A percentile compares a stretch with the other conserved stretches of the same genome.
These are phyloP conservation scores for Sclerotinia minor DNA, from an alignment of 2,329 filamentous ascomycete genomes.

Conservation along the genomic window DNA sequence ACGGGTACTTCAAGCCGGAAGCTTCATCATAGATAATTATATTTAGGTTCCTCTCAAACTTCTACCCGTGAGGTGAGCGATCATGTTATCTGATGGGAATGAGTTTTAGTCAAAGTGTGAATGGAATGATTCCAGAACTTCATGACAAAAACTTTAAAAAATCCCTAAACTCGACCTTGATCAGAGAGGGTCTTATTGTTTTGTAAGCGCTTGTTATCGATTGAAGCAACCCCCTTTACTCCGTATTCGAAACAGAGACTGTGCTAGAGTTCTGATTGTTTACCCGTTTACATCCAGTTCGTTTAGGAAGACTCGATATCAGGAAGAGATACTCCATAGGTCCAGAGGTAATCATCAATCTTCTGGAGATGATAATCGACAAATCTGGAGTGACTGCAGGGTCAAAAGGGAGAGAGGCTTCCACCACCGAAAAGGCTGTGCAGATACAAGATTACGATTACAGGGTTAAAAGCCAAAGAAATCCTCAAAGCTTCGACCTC, in stretches of 20 bases:
- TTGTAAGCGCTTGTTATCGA: background rate
- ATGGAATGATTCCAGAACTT: slow-evolving; percentile 1
- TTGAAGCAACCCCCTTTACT: background rate
- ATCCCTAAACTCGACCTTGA: too few relatives aligned
- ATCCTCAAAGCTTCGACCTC: background rate
- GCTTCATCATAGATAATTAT: background rate
- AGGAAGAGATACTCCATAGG: background rate
- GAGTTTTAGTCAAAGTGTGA: background rate
- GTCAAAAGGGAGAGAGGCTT: slow-evolving; percentile 1
- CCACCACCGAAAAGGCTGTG: slow-evolving; percentile 18
- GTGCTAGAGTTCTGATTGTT: background rate
- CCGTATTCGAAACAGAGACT: background rate
- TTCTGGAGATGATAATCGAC: slow-evolving; percentile 2
- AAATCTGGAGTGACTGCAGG: background rate
- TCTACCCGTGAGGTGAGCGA: background rate
- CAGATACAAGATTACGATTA: slow-evolving; percentile 22
- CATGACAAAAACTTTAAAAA: background rate
- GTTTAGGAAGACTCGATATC: background rate
- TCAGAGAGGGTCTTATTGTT: background rate
- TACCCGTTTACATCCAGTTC: too few relatives aligned
- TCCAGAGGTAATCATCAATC: slow-evolving; percentile 1
- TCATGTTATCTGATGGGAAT: background rate
- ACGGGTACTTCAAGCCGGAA: background rate
- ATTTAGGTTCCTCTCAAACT: background rate
- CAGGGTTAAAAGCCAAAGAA: slow-evolving; percentile 7